A percentile compares a stretch with the other conserved stretches of the same genome.
Conservation (phyloP, 768 basidiomycete genomes). For the Boletus sensibilis region DNA sequence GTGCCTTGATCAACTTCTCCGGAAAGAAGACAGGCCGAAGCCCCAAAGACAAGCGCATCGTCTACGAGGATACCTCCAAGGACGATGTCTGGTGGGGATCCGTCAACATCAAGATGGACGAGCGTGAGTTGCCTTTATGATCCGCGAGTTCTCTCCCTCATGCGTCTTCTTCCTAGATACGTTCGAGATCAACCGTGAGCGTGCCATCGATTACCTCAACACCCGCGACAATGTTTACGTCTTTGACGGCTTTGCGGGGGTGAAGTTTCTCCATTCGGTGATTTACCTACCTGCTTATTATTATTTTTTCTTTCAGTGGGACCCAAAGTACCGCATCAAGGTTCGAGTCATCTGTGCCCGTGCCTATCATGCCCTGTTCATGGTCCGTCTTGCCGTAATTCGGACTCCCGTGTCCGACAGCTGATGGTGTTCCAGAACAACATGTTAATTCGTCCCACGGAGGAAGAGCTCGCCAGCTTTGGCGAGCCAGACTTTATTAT, state of each 20-base stretch:
- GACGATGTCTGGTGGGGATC: slow-evolving; percentile 99
- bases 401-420: slow-evolving; percentile 1
- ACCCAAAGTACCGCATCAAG: slow-evolving; percentile 99
- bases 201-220: slow-evolving; percentile 98
- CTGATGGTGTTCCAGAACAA: slow-evolving; percentile 63
- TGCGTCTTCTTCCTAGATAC: slow-evolving; percentile 59
- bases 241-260: slow-evolving; percentile 93
- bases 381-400: slow-evolving; percentile 55
- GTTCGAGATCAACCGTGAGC: slow-evolving; percentile 98
- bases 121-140: slow-evolving; percentile 54
- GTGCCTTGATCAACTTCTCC: slow-evolving; percentile 98
- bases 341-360: slow-evolving; percentile 98
- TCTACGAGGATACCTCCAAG: slow-evolving; percentile 94
- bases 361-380: slow-evolving; percentile 98
- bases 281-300: not conserved
- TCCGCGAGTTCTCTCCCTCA: not conserved
- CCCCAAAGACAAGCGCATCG: slow-evolving; percentile 99
- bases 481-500: slow-evolving; percentile 99
- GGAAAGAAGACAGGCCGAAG: slow-evolving; percentile 98
- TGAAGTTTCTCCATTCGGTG: slow-evolving; percentile 34
- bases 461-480: slow-evolving; percentile 89
- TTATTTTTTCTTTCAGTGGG: slow-evolving; percentile 59
- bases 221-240: slow-evolving; percentile 98
- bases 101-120: slow-evolving; percentile 99
- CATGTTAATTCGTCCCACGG: slow-evolving; percentile 98